Evolutionary conservation across 805 yeast genomes (phyloP), one percentile per base, ranked within the genome.

Genomic region (Candida maltosa): DNA sequence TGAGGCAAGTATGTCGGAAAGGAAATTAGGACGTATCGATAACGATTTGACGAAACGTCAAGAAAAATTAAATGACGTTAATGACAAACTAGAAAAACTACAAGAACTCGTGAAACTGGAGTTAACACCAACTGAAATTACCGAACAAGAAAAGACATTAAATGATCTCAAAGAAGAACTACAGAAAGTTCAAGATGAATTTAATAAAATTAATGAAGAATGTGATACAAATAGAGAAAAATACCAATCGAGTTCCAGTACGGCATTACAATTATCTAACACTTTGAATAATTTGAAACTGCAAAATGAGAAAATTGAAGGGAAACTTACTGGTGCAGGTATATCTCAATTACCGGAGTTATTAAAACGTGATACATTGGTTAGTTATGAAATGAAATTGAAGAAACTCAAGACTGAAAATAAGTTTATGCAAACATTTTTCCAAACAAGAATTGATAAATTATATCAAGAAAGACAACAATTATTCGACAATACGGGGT

Each of bases 191-290:
- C 26, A 36, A 2, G 35, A 33, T 3, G 71, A 64, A 38, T 48
- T 47, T 32, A 41, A 40, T 2, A 49, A 51, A 16, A 42, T 65
- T 7, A 38, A 30, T 3, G 47, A 49, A 4, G 71, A 62, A 21
- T 51, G 54, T 33, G 69, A 65, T 15, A 19, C 34, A 0, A 39
- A 50, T 3, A 48, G 70, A 9, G 44, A 32, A 8, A 47, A 54
- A 30, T 67, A 67, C 41, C 72, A 67, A 38, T 45, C 46, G 8
- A 48, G 48, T 27, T 65, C 70, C 1, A 39, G 56, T 0, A 56
- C 51, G 20, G 71, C 72, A 1, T 62, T 57, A 1, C 53, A 50
- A 24, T 42, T 52, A 9, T 52, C 65, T 3, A 39, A 40, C 1
- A 44, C 44, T 27, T 41, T 65, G 5, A 42, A 33, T 4, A 35